These are phyloP conservation scores for Xylaria venustula DNA, from an alignment of 495 filamentous ascomycete genomes.

Conservation along the genomic window DNA sequence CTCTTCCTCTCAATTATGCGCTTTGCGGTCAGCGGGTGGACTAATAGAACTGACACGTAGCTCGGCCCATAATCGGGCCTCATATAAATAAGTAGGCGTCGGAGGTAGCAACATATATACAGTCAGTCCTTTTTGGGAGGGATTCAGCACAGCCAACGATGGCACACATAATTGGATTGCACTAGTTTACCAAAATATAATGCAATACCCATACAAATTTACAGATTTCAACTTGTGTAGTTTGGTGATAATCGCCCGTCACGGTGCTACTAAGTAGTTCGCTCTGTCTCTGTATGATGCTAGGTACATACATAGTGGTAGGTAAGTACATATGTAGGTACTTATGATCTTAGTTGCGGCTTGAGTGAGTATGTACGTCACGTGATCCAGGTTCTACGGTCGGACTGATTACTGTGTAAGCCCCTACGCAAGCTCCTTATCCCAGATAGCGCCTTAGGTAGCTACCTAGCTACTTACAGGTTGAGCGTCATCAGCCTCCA, in stretches of 20 bases:
- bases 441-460: background rate
- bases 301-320: too few species aligned
- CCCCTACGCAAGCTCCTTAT: too few species aligned
- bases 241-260: too few species aligned
- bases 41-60: conserved; percentile 13
- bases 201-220: background rate
- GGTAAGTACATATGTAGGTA: too few species aligned
- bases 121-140: background rate
- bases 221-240: too few species aligned
- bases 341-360: too few species aligned
- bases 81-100: conserved; percentile 12
- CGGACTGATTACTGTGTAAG: too few species aligned
- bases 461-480: background rate
- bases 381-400: too few species aligned
- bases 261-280: too few species aligned
- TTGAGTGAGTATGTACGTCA: too few species aligned
- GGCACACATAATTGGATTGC: conserved; percentile 3
- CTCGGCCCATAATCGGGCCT: conserved; percentile 1
- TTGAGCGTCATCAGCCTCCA: background rate
- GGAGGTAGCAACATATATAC: conserved; percentile 18
- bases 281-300: too few species aligned
- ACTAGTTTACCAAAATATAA: conserved; percentile 7
- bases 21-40: conserved; percentile 7
- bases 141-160: background rate
- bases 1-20: background rate